Base-by-base conservation (phyloP, 129 eudicot species). In the Glebionis coronaria region DNA sequence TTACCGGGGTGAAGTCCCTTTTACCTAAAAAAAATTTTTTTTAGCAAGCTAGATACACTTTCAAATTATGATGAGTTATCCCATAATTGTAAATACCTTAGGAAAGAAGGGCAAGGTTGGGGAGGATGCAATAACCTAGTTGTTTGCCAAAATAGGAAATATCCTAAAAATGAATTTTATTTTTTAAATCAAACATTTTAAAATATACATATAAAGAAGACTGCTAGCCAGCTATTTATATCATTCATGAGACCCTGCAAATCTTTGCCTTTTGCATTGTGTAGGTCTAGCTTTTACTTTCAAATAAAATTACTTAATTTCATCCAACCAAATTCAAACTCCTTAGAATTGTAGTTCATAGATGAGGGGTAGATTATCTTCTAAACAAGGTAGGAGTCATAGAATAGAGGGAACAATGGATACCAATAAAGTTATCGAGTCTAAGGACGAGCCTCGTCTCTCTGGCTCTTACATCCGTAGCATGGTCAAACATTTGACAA, bases 391-490 rank as follows among this genome's bases (percentile, higher is more conserved):
- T 35, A 35, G 42, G 42, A 35, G 42, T 35, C 42, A 35, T 7
- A 35, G 42, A 35, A 10, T 35, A 35, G 42, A 35, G 42, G 42
- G 42, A 35, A 6, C 42, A 44, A 73, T 76, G 66, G 86, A 83
- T 46, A 66, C 52, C 23, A 77, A 78, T 44, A 79, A 71, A 55
- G 67, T 72, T 61, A 75, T 56, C 21, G 79, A 74, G 38, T 66
- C 73, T 10, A 76, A 77, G 53, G 83, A 82, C 71, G 82, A 84
- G 21, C 81, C 96, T 20, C 82, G 56, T 59, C 80, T 91, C 65
- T 85, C 96, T 0, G 94, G 87, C 68, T 84, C 87, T 59, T 88
- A 85, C 71, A 82, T 91, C 28, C 82, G 95, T 15, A 88, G 74
- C 82, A 82, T 88, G 70, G 96, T 92, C 53, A 85, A 88, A 73